These are phyloP conservation scores for Quercus cerris DNA, from an alignment of 306 rosid genomes.

Conservation along the genomic window DNA sequence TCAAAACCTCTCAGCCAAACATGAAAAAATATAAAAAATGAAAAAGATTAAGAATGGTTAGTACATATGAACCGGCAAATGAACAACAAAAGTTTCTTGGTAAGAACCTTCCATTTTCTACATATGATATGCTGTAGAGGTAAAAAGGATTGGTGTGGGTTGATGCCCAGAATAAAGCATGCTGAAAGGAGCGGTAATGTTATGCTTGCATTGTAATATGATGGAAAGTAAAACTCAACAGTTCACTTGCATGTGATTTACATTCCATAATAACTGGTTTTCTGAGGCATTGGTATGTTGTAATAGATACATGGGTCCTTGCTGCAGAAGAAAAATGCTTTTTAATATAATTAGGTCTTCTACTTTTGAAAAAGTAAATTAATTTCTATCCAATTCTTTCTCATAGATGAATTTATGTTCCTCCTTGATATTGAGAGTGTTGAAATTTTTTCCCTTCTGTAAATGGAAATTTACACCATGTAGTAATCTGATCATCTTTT, in stretches of 20 bases:
- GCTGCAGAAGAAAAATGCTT: background rate
- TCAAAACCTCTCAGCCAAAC: too few relatives aligned
- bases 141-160: too few relatives aligned
- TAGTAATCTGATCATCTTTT: background rate
- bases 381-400: background rate
- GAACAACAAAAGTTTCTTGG: too few relatives aligned
- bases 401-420: background rate
- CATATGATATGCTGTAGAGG: too few relatives aligned
- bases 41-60: too few relatives aligned
- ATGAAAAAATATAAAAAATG: too few relatives aligned
- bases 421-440: background rate
- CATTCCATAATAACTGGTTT: background rate
- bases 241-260: background rate
- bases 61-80: too few relatives aligned
- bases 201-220: too few relatives aligned
- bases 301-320: background rate
- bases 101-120: too few relatives aligned
- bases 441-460: background rate
- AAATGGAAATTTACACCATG: background rate
- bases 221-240: too few relatives aligned
- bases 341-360: background rate
- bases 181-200: too few relatives aligned
- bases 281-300: background rate
- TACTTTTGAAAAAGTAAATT: background rate
- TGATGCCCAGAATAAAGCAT: too few relatives aligned